Conservation (phyloP, 768 basidiomycete species). For the Lentinula detonsa region DNA sequence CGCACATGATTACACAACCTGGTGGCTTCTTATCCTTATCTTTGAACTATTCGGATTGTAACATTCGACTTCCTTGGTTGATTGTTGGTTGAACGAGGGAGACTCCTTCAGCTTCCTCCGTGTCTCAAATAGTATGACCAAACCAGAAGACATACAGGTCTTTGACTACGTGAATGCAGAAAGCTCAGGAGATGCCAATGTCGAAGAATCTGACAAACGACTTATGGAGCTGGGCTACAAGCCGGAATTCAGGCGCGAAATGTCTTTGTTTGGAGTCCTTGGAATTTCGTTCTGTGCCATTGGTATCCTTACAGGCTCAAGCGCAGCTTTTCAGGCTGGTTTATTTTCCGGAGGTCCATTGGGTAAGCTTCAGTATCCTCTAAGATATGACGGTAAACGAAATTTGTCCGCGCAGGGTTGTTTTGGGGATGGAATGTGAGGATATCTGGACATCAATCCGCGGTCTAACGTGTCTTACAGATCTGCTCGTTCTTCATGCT, state of each 20-base stretch:
- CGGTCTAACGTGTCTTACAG: conserved; percentile 14
- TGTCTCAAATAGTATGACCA: neutral
- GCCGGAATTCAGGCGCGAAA: conserved; percentile 51
- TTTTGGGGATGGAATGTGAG: conserved; percentile 63
- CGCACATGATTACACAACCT: neutral
- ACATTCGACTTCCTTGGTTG: too few species aligned
- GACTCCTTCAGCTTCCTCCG: neutral
- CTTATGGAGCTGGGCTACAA: conserved; percentile 48
- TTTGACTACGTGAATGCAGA: neutral
- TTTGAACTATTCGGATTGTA: neutral
- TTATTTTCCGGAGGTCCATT: conserved; percentile 52
- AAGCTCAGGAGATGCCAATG: neutral
- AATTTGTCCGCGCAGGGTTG: conserved; percentile 20
- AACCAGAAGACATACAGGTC: neutral
- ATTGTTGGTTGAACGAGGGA: too few species aligned
- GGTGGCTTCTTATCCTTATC: neutral
- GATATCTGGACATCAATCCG: neutral
- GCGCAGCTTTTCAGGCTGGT: conserved; percentile 54
- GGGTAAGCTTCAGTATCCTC: conserved; percentile 17
- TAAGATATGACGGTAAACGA: neutral
- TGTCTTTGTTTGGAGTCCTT: conserved; percentile 53
- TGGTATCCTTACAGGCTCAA: conserved; percentile 56
- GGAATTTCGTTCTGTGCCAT: conserved; percentile 58
- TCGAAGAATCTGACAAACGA: conserved; percentile 30
- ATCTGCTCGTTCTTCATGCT: conserved; percentile 57